A percentile compares a stretch with the other conserved stretches of the same genome.
phyloP scores from a whole-genome alignment of 257 asterid species.

The Mentha longifolia region DNA sequence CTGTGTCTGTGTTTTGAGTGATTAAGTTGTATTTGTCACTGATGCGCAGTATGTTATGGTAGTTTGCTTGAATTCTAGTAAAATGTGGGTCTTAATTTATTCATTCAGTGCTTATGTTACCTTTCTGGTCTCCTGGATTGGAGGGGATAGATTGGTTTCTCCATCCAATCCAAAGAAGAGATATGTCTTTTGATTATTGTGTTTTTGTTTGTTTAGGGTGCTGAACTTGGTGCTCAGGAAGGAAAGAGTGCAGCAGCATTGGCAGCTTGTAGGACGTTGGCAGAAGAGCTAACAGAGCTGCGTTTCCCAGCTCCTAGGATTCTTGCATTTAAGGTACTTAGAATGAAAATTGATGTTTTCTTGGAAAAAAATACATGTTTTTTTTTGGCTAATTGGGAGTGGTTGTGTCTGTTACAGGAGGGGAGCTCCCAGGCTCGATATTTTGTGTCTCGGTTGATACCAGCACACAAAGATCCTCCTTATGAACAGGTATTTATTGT shows the following conservation, averaged over 20 bases:
- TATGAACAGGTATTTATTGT: constrained; percentile 70
- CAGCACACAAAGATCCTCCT: constrained; percentile 97
- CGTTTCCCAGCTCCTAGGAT: constrained; percentile 99
- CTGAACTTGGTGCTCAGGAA: constrained; percentile 88
- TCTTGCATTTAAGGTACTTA: constrained; percentile 86
- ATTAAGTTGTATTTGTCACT: too few relatives aligned
- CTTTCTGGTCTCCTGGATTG: too few relatives aligned
- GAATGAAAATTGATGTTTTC: constrained; percentile 2
- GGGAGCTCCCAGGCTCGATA: constrained; percentile 99
- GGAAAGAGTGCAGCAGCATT: constrained; percentile 94
- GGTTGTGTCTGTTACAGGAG: constrained; percentile 67
- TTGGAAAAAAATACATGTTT: neutral
- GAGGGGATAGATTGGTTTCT: neutral
- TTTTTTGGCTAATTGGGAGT: neutral
- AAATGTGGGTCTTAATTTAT: too few relatives aligned
- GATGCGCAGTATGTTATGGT: too few relatives aligned
- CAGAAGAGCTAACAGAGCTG: constrained; percentile 94
- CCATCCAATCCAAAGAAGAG: neutral
- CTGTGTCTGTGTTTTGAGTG: too few relatives aligned
- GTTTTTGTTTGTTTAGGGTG: constrained; percentile 59
- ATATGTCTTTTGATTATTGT: neutral
- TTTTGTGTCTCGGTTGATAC: constrained; percentile 89
- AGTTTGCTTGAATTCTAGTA: too few relatives aligned
- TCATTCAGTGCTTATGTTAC: too few relatives aligned
- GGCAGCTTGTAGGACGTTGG: constrained; percentile 97